These are phyloP conservation scores for Suhomyces kunorum DNA, from an alignment of 1,139 yeast species.

Conservation along the genomic window DNA sequence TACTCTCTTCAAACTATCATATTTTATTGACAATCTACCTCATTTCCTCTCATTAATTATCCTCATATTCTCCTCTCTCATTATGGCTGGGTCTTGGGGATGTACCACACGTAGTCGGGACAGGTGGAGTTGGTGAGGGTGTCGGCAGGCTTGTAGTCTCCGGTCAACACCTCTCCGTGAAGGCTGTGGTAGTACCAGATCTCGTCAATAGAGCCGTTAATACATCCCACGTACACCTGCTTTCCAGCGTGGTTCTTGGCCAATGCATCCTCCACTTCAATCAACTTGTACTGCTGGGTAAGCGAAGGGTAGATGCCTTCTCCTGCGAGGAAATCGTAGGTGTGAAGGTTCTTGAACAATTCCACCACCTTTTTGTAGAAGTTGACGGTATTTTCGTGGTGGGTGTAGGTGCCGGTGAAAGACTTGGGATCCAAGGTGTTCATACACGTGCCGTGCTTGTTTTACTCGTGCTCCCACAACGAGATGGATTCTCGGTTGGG, in stretches of 20 bases:
- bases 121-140: conserved; percentile 27
- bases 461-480: conserved; percentile 47
- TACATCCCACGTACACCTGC: conserved; percentile 40
- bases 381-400: conserved; percentile 35
- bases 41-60: no score
- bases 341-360: conserved; percentile 36
- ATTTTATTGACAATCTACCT: not conserved
- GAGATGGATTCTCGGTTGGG: conserved; percentile 26
- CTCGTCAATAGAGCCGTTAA: conserved; percentile 35
- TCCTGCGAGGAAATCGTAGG: conserved; percentile 34
- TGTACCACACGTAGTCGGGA: conserved; percentile 34
- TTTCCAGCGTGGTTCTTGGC: conserved; percentile 30
- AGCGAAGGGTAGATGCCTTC: conserved; percentile 40
- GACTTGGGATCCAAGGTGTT: conserved; percentile 41
- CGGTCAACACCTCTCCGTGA: conserved; percentile 39
- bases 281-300: conserved; percentile 28
- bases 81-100: conserved; percentile 26
- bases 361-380: conserved; percentile 39
- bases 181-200: conserved; percentile 43
- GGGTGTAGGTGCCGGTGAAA: conserved; percentile 33
- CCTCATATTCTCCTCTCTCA: not conserved
- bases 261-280: conserved; percentile 38
- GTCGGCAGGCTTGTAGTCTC: conserved; percentile 35
- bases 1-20: no score
- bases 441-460: conserved; percentile 51